Base-by-base conservation (phyloP, 805 yeast species). In the Candida loeiensis region DNA sequence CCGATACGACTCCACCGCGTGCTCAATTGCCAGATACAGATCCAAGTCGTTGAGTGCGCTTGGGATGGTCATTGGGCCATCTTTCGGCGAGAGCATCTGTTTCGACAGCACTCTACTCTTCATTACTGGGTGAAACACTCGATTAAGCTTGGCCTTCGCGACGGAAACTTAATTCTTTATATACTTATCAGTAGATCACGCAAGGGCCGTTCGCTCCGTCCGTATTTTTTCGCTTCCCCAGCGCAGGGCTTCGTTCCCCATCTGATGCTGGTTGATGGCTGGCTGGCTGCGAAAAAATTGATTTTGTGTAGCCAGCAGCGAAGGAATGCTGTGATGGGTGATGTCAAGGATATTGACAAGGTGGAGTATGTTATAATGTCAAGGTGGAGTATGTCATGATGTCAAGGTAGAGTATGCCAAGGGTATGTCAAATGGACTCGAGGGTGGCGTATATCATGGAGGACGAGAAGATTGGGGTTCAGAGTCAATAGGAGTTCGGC, bases 31-130 rank as follows among this genome's bases (percentile, higher is more conserved):
- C 26, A 51, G 48, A 8, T 54, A 40, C 15, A 63, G 39, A 44
- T 65, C 70, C 14, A 54, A 35, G 28, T 45, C 49, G 15, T 36
- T 40, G 22, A 50, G 27, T 12, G 41, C 41, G 5, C 61, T 61
- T 1, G 67, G 53, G 39, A 19, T 54, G 40, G 32, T 40, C 37
- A 9, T 17, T 6, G 69, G 67, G 19, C 36, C 41, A 36, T 61
- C 66, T 29, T 47, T 35, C 9, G 54, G 44, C 12, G 57, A 40
- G 12, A 60, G 48, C 37, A 46, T 37, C 38, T 58, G 60, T 37
- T 56, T 56, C 20, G 45, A 41, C 6, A 44, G 26, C 30, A 24
- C 38, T 18, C 40, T 34, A n/a, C 39, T 27, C 38, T 37, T 41
- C 48, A 45, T 44, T 14, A 15, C 31, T 13, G 11, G 14, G 17